phyloP scores from a whole-genome alignment of 768 basidiomycete species.

The Kwoniella sp. region DNA sequence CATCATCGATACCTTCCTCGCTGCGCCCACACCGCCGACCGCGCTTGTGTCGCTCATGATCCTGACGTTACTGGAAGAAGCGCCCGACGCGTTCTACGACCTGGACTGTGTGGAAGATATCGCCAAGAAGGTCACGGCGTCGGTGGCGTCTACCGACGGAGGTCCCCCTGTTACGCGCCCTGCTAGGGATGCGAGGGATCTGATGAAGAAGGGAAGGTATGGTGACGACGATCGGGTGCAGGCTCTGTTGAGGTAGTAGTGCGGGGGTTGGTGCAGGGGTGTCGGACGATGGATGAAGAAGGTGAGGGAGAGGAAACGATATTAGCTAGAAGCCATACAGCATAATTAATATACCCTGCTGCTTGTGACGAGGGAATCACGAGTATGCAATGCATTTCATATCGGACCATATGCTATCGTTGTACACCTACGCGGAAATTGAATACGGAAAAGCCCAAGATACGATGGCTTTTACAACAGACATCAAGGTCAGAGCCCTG shows the following conservation, averaged over 20 bases:
- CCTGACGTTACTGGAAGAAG: conserved; percentile 48
- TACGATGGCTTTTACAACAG: too few species aligned
- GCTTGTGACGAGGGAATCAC: too few species aligned
- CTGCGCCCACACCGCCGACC: conserved; percentile 65
- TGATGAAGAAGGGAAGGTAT: conserved; percentile 44
- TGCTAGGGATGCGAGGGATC: conserved; percentile 66
- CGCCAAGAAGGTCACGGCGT: conserved; percentile 68
- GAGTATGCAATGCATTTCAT: too few species aligned
- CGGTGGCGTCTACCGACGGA: conserved; percentile 61
- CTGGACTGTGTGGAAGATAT: conserved; percentile 61
- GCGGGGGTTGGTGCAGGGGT: too few species aligned
- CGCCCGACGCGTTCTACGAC: conserved; percentile 62
- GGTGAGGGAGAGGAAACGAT: too few species aligned
- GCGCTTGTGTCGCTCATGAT: conserved; percentile 47
- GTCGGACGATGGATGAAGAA: too few species aligned
- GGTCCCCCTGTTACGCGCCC: conserved; percentile 67
- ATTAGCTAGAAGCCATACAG: too few species aligned
- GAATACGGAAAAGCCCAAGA: too few species aligned
- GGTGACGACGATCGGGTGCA: conserved; percentile 48
- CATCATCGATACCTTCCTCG: conserved; percentile 65
- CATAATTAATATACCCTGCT: too few species aligned
- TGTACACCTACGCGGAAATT: too few species aligned
- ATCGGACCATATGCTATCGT: too few species aligned
- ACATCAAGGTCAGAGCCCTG: too few species aligned
- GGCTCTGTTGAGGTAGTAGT: conserved; percentile 33